Evolutionary conservation across 2,329 filamentous ascomycete genomes (phyloP).

Genomic region (Fusarium penzigii): DNA sequence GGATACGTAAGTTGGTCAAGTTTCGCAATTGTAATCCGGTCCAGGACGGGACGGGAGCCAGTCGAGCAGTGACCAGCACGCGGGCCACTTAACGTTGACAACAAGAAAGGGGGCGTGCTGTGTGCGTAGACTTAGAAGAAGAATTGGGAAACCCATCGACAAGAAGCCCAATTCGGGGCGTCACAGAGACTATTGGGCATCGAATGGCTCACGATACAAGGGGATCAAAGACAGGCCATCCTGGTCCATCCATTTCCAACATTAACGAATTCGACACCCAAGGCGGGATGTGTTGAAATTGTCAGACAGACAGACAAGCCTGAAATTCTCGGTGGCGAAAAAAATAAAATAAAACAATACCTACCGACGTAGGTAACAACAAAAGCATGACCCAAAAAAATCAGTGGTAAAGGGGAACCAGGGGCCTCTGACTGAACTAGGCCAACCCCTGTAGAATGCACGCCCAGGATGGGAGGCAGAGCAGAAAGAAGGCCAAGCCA

Average conservation of each 20-base stretch:
- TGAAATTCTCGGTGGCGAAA: neutral
- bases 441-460: neutral
- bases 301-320: neutral
- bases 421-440: neutral
- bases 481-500: neutral
- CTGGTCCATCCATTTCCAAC: neutral
- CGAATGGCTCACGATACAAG: slow-evolving; percentile 12
- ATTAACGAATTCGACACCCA: no score
- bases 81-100: slow-evolving; percentile 15
- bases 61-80: slow-evolving; percentile 4
- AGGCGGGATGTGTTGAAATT: neutral
- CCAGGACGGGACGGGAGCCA: neutral
- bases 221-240: neutral
- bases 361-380: neutral
- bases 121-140: neutral
- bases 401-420: neutral
- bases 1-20: neutral
- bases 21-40: neutral
- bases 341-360: neutral
- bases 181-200: slow-evolving; percentile 28
- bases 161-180: slow-evolving; percentile 7
- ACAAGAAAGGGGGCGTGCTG: slow-evolving; percentile 9
- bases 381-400: no score
- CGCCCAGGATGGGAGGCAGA: neutral
- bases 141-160: neutral